phyloP scores from a whole-genome alignment of 2,329 filamentous ascomycete genomes.

The Cordyceps pruinosa region DNA sequence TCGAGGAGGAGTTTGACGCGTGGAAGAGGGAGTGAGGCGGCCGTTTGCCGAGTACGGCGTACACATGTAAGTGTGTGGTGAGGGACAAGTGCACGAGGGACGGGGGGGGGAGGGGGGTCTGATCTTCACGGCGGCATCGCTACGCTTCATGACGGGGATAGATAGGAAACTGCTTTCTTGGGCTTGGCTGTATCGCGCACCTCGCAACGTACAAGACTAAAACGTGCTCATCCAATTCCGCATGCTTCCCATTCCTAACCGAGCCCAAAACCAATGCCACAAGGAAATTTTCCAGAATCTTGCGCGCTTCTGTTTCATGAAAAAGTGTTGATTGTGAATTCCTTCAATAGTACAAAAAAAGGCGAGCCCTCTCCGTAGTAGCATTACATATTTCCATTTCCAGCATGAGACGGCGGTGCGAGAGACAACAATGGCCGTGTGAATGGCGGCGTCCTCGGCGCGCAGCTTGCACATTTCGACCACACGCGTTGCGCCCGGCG shows the following conservation, averaged over 20 bases:
- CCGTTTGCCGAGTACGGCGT: too few relatives aligned
- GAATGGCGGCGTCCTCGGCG: background rate
- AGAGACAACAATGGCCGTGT: background rate
- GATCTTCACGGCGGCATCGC: too few relatives aligned
- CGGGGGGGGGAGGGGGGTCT: too few relatives aligned
- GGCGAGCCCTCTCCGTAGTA: background rate
- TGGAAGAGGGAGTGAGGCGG: slow-evolving; percentile 66
- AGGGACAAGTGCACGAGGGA: too few relatives aligned
- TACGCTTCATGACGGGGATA: background rate
- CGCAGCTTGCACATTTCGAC: background rate
- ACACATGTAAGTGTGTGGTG: too few relatives aligned
- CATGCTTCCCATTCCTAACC: background rate
- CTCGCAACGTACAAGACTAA: background rate
- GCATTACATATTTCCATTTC: background rate
- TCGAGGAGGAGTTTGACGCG: slow-evolving; percentile 63
- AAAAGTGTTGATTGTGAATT: background rate
- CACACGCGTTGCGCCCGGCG: background rate
- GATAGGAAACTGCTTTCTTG: background rate
- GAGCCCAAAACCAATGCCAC: background rate
- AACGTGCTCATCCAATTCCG: background rate
- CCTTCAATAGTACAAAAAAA: background rate
- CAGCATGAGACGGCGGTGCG: background rate
- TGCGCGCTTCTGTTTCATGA: background rate
- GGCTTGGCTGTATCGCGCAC: background rate
- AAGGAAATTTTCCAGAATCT: background rate